Conservation (phyloP, 179 eudicot genomes). For the Silene coronaria region DNA sequence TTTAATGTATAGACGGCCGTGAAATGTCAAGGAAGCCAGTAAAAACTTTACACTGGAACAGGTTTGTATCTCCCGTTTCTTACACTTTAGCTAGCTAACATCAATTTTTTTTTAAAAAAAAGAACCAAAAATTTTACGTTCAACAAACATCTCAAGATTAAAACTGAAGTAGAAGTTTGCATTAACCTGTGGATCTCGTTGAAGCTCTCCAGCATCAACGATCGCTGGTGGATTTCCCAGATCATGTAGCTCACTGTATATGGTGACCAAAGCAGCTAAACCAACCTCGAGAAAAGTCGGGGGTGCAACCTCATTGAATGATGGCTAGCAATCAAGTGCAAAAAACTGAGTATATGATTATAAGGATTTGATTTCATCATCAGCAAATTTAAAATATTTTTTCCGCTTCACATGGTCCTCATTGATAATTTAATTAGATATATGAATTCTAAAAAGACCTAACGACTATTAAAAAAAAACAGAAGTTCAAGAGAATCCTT, state of each 20-base stretch:
- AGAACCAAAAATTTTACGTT: not conserved
- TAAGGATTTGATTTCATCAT: not conserved
- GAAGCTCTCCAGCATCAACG: conserved; percentile 71
- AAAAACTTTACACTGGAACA: not conserved
- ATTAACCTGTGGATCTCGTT: conserved; percentile 74
- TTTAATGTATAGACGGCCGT: not conserved
- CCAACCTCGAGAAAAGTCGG: conserved; percentile 73
- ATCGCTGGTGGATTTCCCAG: conserved; percentile 69
- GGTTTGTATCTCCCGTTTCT: not conserved
- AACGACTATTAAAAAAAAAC: not conserved
- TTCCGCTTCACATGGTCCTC: not conserved
- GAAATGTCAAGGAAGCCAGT: not conserved
- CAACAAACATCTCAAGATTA: not conserved
- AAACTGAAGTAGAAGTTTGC: not conserved
- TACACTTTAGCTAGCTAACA: not conserved
- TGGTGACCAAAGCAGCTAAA: conserved; percentile 54
- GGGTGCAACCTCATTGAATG: conserved; percentile 78
- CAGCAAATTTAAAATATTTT: not conserved
- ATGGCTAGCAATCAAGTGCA: conserved; percentile 46
- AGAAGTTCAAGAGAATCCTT: conserved; percentile 17
- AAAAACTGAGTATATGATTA: conserved; percentile 11
- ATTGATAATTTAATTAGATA: not conserved
- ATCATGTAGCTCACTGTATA: conserved; percentile 62
- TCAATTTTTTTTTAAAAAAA: conserved; percentile 3
- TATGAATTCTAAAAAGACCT: not conserved